phyloP scores from a whole-genome alignment of 768 basidiomycete species.

The Hirschioporus abietinus region DNA sequence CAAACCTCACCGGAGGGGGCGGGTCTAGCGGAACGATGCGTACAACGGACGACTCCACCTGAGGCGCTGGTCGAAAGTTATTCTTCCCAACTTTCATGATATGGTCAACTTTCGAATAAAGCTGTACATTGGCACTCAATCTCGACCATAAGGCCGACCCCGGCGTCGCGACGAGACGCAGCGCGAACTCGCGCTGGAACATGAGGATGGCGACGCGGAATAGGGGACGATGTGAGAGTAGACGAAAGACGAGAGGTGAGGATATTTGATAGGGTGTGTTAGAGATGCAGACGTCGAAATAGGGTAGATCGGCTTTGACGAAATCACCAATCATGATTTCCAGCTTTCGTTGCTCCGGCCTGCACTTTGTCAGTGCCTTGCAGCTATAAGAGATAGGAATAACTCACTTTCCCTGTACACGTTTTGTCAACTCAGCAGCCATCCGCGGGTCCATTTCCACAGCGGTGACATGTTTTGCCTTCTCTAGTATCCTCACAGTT shows the following conservation, averaged over 20 bases:
- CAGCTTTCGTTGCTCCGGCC: slow-evolving; percentile 92
- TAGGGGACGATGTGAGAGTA: slow-evolving; percentile 92
- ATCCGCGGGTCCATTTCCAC: slow-evolving; percentile 98
- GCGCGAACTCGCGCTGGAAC: slow-evolving; percentile 99
- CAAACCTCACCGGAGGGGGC: slow-evolving; percentile 92
- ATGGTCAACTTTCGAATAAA: slow-evolving; percentile 94
- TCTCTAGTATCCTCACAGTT: slow-evolving; percentile 88
- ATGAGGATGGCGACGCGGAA: slow-evolving; percentile 95
- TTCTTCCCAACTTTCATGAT: slow-evolving; percentile 96
- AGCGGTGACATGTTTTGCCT: slow-evolving; percentile 88
- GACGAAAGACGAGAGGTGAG: slow-evolving; percentile 92
- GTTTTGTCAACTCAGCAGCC: slow-evolving; percentile 96
- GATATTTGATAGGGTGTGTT: slow-evolving; percentile 99
- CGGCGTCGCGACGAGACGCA: slow-evolving; percentile 84
- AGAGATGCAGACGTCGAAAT: slow-evolving; percentile 98
- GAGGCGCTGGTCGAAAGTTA: slow-evolving; percentile 93
- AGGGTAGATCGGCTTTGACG: slow-evolving; percentile 95
- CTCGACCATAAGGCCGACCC: slow-evolving; percentile 88
- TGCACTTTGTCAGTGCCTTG: slow-evolving; percentile 25
- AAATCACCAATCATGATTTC: slow-evolving; percentile 97
- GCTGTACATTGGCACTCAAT: slow-evolving; percentile 92
- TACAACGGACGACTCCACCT: slow-evolving; percentile 91
- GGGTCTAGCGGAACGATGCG: slow-evolving; percentile 90
- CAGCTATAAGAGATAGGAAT: slow-evolving; percentile 6
- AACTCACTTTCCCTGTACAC: slow-evolving; percentile 96